Evolutionary conservation across 352 stramenopile genomes (phyloP), one percentile per base, ranked within the genome.

Genomic region (Peronospora destructor): DNA sequence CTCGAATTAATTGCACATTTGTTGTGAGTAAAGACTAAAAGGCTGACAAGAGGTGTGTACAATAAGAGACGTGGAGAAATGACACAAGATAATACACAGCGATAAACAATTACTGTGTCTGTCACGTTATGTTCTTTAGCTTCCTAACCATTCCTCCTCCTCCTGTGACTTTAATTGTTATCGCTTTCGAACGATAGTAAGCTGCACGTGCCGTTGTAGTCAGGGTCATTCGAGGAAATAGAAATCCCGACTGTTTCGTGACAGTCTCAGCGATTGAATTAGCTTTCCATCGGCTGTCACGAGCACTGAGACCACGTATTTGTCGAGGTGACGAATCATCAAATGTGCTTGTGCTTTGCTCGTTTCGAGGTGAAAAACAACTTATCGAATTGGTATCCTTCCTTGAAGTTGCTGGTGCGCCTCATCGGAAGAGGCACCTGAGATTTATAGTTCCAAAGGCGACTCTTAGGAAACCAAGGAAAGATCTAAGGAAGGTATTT

Each of bases 71-170:
- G 19, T 21, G 3, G 19, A 21, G 1, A 21, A 21, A 21, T 21
- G 3, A 1, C 3, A 21, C 19, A 21, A 1, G 19, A 21, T 3
- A 21, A 26, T 3, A 6, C 23, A 0, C 23, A 26, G 2, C 2
- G 4, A 4, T 26, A 6, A 6, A 26, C 23, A 26, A 26, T 6
- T 26, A 4, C 23, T 6, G 23, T 26, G 2, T 4, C 23, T 6
- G 23, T 26, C n/a, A n/a, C n/a, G 19, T 3, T 3, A 23, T 26
- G 2, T 26, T 4, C 23, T 26, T 0, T 26, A 54, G 8, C 9
- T 37, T 46, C 37, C 39, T 64, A 68, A n/a, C 33, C 64, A 61
- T 59, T 55, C 56, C 47, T 68, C 40, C 41, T 68, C 60, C 8
- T 23, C 38, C 35, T 61, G n/a, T n/a, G 14, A 28, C 47, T 61